Conservation (phyloP, 164 flowering plant genomes). For the Chloranthus sessilifolius region DNA sequence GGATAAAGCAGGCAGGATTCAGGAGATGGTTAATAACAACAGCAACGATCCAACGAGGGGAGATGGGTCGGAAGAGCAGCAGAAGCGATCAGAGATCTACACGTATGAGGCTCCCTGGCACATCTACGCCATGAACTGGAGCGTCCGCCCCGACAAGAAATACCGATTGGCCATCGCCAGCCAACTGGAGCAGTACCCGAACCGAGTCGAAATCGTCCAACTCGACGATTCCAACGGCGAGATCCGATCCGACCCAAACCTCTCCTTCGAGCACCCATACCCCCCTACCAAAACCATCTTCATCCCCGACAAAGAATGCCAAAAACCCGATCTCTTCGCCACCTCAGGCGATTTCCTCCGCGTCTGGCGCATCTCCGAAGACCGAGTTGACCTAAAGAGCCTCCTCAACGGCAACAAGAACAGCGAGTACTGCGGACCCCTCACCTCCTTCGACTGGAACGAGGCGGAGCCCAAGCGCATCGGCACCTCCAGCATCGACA, state of each 20-base stretch:
- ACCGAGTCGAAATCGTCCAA: conserved; percentile 78
- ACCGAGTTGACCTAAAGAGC: conserved; percentile 40
- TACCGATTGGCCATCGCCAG: conserved; percentile 87
- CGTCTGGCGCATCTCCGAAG: conserved; percentile 52
- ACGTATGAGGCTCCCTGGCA: conserved; percentile 98
- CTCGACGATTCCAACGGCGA: conserved; percentile 76
- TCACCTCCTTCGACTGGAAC: conserved; percentile 92
- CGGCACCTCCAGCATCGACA: conserved; percentile 84
- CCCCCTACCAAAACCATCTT: conserved; percentile 81
- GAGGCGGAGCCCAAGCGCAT: conserved; percentile 76
- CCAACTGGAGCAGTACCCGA: conserved; percentile 66
- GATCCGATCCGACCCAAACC: conserved; percentile 59
- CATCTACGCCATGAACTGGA: conserved; percentile 98
- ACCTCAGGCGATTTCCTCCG: conserved; percentile 78
- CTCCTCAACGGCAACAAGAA: conserved; percentile 63
- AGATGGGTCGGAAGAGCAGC: conserved; percentile 74
- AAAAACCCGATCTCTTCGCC: conserved; percentile 77
- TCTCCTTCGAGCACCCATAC: conserved; percentile 87
- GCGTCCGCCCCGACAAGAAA: conserved; percentile 85
- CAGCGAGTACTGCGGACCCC: conserved; percentile 63
- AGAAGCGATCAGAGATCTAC: conserved; percentile 91
- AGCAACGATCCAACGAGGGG: conserved; percentile 5
- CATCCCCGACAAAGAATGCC: conserved; percentile 79
- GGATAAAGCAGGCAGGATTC: too few species aligned
- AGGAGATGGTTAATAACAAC: too few species aligned